A percentile compares a stretch with the other conserved stretches of the same genome.
These are phyloP conservation scores for Vigna hirtella DNA, from an alignment of 306 rosid species.

Conservation along the genomic window DNA sequence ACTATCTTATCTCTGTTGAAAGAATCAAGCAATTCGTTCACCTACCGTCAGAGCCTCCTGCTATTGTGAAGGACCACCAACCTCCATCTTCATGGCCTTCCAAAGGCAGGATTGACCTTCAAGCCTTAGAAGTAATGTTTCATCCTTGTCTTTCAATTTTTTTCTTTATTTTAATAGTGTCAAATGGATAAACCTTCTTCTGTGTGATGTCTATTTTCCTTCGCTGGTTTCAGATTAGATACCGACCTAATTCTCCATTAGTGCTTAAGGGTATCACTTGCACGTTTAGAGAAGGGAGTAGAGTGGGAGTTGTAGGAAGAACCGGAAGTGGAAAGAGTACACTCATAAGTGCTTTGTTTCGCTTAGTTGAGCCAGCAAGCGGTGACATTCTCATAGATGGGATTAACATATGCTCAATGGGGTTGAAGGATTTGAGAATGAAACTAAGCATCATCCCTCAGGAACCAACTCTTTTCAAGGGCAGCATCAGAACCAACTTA, in stretches of 20 bases:
- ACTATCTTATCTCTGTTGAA: slow-evolving; percentile 75
- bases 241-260: slow-evolving; percentile 68
- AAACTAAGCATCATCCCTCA: no score
- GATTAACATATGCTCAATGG: slow-evolving; percentile 62
- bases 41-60: slow-evolving; percentile 71
- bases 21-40: slow-evolving; percentile 83
- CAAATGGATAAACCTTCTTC: background rate
- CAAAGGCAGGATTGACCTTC: slow-evolving; percentile 73
- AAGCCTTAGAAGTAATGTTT: slow-evolving; percentile 57
- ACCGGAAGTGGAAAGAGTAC: slow-evolving; percentile 91
- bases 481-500: no score
- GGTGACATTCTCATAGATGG: slow-evolving; percentile 70
- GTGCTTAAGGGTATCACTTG: slow-evolving; percentile 80
- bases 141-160: background rate
- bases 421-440: no score
- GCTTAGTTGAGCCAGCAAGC: slow-evolving; percentile 74
- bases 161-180: background rate
- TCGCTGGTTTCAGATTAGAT: slow-evolving; percentile 58
- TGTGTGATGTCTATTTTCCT: background rate
- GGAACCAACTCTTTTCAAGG: no score
- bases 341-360: slow-evolving; percentile 85
- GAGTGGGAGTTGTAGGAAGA: slow-evolving; percentile 87
- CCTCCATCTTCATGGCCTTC: slow-evolving; percentile 76
- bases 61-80: slow-evolving; percentile 58
- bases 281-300: slow-evolving; percentile 66